Evolutionary conservation across 306 rosid species (phyloP).

Genomic region (Prunus persica): DNA sequence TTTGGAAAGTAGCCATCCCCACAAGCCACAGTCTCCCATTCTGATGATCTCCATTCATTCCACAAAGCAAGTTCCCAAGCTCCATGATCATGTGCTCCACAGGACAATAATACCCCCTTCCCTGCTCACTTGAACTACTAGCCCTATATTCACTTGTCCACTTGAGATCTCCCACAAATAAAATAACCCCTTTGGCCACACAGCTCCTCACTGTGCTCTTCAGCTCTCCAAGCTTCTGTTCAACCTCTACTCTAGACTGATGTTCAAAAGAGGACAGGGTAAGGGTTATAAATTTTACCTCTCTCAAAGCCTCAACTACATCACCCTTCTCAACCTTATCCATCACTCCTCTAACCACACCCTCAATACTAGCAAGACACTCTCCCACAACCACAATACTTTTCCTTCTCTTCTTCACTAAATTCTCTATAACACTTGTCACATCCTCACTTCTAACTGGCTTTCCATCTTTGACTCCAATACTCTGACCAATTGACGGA

Average conservation of each 20-base stretch:
- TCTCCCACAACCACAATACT: constrained; percentile 88
- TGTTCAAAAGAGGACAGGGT: constrained; percentile 45
- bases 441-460: constrained; percentile 58
- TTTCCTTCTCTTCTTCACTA: constrained; percentile 43
- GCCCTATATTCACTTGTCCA: constrained; percentile 57
- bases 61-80: constrained; percentile 69
- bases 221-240: constrained; percentile 64
- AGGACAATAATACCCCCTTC: constrained; percentile 56
- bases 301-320: constrained; percentile 55
- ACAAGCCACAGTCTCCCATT: constrained; percentile 67
- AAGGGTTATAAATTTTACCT: constrained; percentile 52
- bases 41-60: constrained; percentile 26
- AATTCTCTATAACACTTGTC: constrained; percentile 46
- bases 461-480: constrained; percentile 13
- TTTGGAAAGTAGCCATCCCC: constrained; percentile 82
- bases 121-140: constrained; percentile 30
- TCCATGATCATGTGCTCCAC: constrained; percentile 80
- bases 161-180: constrained; percentile 85
- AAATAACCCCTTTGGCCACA: constrained; percentile 57
- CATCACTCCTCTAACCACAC: constrained; percentile 63
- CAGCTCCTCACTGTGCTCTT: constrained; percentile 32
- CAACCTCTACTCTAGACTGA: constrained; percentile 64
- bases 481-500: neutral
- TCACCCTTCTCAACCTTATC: constrained; percentile 66
- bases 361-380: constrained; percentile 52